Percentiles rank a stretch among this genome's conserved stretches.
Conservation (phyloP, 345 rosid species). For the Camelina hispida region DNA sequence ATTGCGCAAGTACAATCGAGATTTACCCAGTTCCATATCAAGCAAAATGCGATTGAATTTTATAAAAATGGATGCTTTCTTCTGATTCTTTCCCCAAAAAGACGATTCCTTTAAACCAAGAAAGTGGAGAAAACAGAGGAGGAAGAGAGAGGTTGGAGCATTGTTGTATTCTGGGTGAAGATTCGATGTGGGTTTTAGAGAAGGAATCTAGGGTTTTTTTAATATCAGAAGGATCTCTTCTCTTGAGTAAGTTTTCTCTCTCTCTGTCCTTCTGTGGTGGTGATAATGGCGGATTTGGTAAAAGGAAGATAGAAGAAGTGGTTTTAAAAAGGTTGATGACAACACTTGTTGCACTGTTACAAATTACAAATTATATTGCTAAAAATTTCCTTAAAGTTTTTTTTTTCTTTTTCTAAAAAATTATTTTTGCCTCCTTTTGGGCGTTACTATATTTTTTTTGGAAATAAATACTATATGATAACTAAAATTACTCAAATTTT, state of each 20-base stretch:
- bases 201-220: constrained; percentile 31
- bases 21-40: constrained; percentile 62
- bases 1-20: constrained; percentile 42
- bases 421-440: neutral
- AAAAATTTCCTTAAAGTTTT: neutral
- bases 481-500: neutral
- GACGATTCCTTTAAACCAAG: constrained; percentile 17
- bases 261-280: constrained; percentile 28
- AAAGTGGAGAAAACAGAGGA: constrained; percentile 34
- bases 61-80: neutral
- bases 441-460: neutral
- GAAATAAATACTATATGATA: neutral
- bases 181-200: constrained; percentile 35
- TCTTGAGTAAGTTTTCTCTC: constrained; percentile 1
- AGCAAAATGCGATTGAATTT: neutral
- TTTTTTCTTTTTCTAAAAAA: neutral
- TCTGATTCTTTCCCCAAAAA: neutral
- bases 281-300: constrained; percentile 43
- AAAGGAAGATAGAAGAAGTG: constrained; percentile 6
- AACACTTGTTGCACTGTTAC: constrained; percentile 21
- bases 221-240: constrained; percentile 16
- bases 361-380: neutral
- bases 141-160: constrained; percentile 40
- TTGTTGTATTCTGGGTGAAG: constrained; percentile 13
- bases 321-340: constrained; percentile 26